Conservation (phyloP, 345 rosid species). For the Capsella bursapastoris region DNA sequence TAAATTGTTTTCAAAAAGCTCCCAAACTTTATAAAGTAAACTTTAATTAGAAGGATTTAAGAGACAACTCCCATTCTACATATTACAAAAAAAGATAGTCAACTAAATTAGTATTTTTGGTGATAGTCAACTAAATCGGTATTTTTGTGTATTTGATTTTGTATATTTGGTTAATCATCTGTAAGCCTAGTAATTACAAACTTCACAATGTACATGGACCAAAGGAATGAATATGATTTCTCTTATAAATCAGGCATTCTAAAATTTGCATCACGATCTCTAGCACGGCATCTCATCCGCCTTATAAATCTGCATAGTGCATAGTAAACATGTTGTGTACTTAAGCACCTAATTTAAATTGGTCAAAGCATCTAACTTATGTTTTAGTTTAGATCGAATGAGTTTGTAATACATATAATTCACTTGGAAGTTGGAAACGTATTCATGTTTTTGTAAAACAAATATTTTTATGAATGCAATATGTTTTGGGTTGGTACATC, state of each 20-base stretch:
- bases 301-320: background rate
- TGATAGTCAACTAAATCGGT: slow-evolving; percentile 10
- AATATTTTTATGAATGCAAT: no score
- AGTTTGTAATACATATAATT: background rate
- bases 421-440: no score
- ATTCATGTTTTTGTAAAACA: no score
- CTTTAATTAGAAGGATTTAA: background rate
- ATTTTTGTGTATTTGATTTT: background rate
- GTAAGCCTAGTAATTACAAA: slow-evolving; percentile 2
- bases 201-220: background rate
- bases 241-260: background rate
- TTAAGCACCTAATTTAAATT: background rate
- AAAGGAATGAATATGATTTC: background rate
- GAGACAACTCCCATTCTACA: background rate
- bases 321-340: slow-evolving; percentile 15
- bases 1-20: background rate
- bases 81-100: background rate
- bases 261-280: slow-evolving; percentile 26
- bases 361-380: background rate
- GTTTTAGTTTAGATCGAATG: background rate
- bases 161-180: background rate
- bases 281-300: slow-evolving; percentile 5
- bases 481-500: no score
- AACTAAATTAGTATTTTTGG: background rate
- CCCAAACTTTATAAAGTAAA: slow-evolving; percentile 10